phyloP scores from a whole-genome alignment of 768 basidiomycete species.

The Xerocomellus amylosporus region DNA sequence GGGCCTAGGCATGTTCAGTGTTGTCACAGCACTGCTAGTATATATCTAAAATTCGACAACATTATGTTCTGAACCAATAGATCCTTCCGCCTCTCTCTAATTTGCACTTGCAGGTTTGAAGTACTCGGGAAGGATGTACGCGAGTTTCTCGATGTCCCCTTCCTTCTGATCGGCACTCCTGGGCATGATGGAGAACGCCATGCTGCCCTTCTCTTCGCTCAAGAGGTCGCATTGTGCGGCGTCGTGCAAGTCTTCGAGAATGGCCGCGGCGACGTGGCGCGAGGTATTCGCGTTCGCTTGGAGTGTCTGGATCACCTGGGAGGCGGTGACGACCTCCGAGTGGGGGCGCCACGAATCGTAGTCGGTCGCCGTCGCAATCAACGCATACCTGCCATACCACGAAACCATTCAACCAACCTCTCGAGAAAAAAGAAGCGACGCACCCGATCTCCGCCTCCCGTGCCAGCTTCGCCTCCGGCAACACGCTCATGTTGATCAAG shows the following conservation, averaged over 20 bases:
- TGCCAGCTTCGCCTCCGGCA: conserved; percentile 97
- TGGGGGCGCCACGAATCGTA: conserved; percentile 93
- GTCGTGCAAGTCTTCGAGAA: conserved; percentile 68
- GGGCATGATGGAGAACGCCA: conserved; percentile 86
- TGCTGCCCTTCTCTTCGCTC: conserved; percentile 71
- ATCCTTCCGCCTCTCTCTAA: neutral
- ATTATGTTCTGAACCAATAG: neutral
- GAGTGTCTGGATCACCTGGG: conserved; percentile 88
- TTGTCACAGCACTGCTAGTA: too few relatives aligned
- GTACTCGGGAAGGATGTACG: conserved; percentile 76
- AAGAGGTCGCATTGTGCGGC: conserved; percentile 57
- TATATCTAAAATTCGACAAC: neutral
- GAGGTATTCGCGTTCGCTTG: conserved; percentile 84
- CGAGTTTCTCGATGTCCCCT: conserved; percentile 66
- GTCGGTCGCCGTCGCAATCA: conserved; percentile 89
- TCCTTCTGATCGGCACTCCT: conserved; percentile 48
- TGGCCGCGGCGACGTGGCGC: conserved; percentile 65
- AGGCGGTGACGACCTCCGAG: conserved; percentile 79
- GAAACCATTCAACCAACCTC: conserved; percentile 18
- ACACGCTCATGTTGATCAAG: conserved; percentile 94
- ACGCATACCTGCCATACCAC: conserved; percentile 64
- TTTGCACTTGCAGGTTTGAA: conserved; percentile 38
- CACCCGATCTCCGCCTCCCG: conserved; percentile 93
- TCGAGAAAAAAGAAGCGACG: neutral
- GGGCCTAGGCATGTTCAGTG: too few relatives aligned